Conservation (phyloP, 1,139 yeast genomes). For the Debaryomyces fabryi region DNA sequence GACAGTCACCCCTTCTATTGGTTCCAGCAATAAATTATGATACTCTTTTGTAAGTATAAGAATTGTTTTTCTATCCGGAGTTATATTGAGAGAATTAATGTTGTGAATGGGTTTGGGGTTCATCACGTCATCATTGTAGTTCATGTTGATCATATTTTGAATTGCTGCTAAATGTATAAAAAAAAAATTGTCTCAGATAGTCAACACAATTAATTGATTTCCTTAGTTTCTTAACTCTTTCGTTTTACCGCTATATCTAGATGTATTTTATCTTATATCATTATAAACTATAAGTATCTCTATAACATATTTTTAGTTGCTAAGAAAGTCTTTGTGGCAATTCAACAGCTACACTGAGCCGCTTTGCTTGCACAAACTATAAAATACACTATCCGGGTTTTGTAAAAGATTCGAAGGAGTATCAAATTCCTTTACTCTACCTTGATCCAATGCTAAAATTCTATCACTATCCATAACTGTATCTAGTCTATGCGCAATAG, state of each 20-base stretch:
- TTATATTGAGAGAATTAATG: background rate
- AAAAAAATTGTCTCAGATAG: background rate
- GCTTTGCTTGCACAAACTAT: constrained; percentile 21
- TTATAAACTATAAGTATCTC: background rate
- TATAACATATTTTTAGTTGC: background rate
- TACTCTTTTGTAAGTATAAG: constrained; percentile 17
- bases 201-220: background rate
- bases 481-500: constrained; percentile 82
- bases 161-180: background rate
- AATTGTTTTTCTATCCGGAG: constrained; percentile 10
- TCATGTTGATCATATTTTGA: constrained; percentile 1
- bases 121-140: constrained; percentile 1
- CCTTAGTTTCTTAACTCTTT: background rate
- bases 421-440: constrained; percentile 71
- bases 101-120: constrained; percentile 7
- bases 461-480: constrained; percentile 81
- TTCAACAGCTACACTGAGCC: constrained; percentile 14
- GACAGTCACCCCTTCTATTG: constrained; percentile 15
- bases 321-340: background rate
- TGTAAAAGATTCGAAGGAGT: constrained; percentile 41
- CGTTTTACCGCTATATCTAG: background rate
- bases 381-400: constrained; percentile 18
- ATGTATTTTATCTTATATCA: background rate
- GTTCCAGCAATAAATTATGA: constrained; percentile 11
- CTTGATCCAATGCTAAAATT: constrained; percentile 69